Conservation (phyloP, 2,329 filamentous ascomycete species). For the Penicillium paneum region DNA sequence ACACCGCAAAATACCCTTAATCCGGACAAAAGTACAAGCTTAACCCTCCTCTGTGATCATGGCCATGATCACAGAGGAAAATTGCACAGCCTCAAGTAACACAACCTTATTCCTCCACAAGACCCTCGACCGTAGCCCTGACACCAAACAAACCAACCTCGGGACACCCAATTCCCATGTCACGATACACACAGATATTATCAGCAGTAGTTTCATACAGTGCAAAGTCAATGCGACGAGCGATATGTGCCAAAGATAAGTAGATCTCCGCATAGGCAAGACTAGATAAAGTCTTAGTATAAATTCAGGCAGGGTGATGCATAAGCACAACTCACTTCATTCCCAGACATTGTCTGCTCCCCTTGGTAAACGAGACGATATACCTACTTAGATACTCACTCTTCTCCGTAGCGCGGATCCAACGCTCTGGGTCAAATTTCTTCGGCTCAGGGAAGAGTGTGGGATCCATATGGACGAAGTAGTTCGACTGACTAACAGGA, state of each 20-base stretch:
- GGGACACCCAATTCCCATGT: conserved; percentile 16
- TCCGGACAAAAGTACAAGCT: not conserved
- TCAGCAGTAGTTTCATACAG: conserved; percentile 17
- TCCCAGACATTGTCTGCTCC: conserved; percentile 22
- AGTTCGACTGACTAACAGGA: conserved; percentile 24
- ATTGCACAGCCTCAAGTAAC: not conserved
- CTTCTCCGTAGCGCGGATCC: conserved; percentile 14
- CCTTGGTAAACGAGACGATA: conserved; percentile 24
- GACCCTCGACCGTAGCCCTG: conserved; percentile 13
- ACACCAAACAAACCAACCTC: conserved; percentile 15
- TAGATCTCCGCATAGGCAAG: conserved; percentile 25
- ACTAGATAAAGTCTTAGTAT: conserved; percentile 5
- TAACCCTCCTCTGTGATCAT: not conserved
- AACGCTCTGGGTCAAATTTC: conserved; percentile 22
- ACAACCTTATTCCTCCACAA: conserved; percentile 15
- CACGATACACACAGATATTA: conserved; percentile 20
- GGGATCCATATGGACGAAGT: conserved; percentile 25
- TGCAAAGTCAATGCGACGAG: conserved; percentile 18
- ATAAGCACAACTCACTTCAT: conserved; percentile 19
- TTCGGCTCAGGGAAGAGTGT: conserved; percentile 19
- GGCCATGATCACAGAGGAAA: not conserved
- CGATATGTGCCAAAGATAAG: conserved; percentile 20
- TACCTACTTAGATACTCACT: conserved; percentile 18
- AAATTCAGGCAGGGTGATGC: not conserved
- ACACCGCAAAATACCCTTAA: not conserved